Conservation (phyloP, 75 land plant genomes). For the Gnetum montanum region DNA sequence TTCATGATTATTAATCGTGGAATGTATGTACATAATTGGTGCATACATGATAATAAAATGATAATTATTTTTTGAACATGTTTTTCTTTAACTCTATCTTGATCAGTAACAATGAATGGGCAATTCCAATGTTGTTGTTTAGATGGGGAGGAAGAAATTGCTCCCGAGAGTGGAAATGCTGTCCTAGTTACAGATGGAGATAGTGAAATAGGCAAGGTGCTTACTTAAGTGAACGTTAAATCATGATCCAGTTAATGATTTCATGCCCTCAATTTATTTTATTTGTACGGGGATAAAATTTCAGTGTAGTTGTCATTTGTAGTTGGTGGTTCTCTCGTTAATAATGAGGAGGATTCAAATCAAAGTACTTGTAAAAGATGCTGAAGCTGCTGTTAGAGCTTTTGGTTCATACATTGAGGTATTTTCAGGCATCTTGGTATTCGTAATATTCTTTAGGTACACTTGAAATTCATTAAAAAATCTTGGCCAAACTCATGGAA, state of each 20-base stretch:
- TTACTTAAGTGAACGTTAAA: too few relatives aligned
- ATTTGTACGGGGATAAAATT: too few relatives aligned
- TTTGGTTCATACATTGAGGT: slow-evolving; percentile 99
- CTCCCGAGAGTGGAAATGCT: slow-evolving; percentile 51
- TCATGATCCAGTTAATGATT: too few relatives aligned
- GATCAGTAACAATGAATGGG: neutral
- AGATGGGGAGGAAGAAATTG: slow-evolving; percentile 14
- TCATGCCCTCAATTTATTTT: neutral
- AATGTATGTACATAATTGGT: too few relatives aligned
- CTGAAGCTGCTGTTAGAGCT: slow-evolving; percentile 58
- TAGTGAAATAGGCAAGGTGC: slow-evolving; percentile 96
- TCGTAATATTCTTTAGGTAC: neutral
- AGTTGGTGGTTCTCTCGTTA: slow-evolving; percentile 82
- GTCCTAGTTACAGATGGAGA: slow-evolving; percentile 95
- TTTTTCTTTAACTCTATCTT: slow-evolving; percentile 2
- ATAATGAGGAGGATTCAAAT: slow-evolving; percentile 73
- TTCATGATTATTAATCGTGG: too few relatives aligned
- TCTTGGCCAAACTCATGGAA: too few relatives aligned
- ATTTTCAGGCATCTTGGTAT: neutral
- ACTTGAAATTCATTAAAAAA: too few relatives aligned
- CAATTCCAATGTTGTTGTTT: slow-evolving; percentile 3
- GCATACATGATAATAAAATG: too few relatives aligned
- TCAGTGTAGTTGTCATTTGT: too few relatives aligned
- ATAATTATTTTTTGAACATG: neutral
- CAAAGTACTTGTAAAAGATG: slow-evolving; percentile 84